Percentiles rank a stretch among this genome's conserved stretches.
These are phyloP conservation scores for Pseudozyma thailandica DNA, from an alignment of 1,284 basidiomycete species.

Conservation along the genomic window DNA sequence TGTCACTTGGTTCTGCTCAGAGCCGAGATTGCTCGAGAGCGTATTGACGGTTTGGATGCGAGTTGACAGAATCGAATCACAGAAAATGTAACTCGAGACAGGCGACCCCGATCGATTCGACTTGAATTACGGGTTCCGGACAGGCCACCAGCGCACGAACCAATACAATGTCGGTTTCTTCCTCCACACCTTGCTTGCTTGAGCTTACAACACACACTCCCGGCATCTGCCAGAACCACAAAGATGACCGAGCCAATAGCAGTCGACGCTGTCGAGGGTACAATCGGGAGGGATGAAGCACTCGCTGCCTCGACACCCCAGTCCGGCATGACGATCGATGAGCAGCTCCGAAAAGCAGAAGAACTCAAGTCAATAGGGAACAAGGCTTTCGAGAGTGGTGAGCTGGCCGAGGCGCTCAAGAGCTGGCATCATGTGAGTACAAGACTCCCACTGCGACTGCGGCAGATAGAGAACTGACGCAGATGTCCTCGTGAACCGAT, in stretches of 20 bases:
- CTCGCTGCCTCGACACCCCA: not conserved
- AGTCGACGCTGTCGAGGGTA: not conserved
- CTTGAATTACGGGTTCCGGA: not conserved
- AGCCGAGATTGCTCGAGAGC: too few relatives aligned
- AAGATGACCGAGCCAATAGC: not conserved
- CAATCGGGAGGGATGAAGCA: not conserved
- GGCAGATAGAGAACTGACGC: too few relatives aligned
- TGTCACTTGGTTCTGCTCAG: too few relatives aligned
- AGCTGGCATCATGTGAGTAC: slow-evolving; percentile 51
- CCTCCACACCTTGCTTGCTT: not conserved
- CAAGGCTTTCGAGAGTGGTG: slow-evolving; percentile 19
- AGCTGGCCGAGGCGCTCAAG: slow-evolving; percentile 27
- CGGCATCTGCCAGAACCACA: not conserved
- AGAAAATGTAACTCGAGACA: not conserved
- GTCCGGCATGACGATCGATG: slow-evolving; percentile 23
- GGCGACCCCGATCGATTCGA: not conserved
- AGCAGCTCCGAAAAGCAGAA: slow-evolving; percentile 29
- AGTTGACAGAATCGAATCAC: too few relatives aligned
- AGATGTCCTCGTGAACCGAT: not conserved
- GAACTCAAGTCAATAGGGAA: slow-evolving; percentile 42
- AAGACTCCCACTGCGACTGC: too few relatives aligned
- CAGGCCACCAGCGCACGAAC: not conserved
- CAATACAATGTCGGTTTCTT: not conserved
- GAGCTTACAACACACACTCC: not conserved
- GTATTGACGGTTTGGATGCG: too few relatives aligned